Conservation (phyloP, 352 stramenopile species). For the Phytophthora megakarya region DNA sequence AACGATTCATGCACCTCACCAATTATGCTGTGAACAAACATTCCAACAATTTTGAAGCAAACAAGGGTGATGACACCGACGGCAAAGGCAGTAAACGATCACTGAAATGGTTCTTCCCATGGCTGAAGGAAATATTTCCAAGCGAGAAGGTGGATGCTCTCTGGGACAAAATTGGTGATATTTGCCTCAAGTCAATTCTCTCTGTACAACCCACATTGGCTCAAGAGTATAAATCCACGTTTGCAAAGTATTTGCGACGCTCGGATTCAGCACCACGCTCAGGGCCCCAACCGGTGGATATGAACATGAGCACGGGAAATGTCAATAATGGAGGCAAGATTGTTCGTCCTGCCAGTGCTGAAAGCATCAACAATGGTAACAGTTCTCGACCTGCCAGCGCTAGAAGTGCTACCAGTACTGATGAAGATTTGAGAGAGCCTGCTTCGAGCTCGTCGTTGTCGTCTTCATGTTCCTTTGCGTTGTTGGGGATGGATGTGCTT, state of each 20-base stretch:
- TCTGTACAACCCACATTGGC: conserved; percentile 92
- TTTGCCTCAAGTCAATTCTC: conserved; percentile 94
- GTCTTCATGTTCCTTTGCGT: conserved; percentile 86
- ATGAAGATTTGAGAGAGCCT: conserved; percentile 1
- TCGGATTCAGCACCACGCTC: conserved; percentile 45
- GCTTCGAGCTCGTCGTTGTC: conserved; percentile 12
- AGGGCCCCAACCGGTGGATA: conserved; percentile 9
- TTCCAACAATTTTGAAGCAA: conserved; percentile 85
- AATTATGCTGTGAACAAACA: conserved; percentile 94
- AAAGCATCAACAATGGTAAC: conserved; percentile 5
- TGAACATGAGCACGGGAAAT: neutral
- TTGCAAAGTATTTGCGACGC: conserved; percentile 82
- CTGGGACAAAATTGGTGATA: conserved; percentile 93
- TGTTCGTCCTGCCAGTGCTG: conserved; percentile 28
- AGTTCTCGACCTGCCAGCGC: conserved; percentile 30
- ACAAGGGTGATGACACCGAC: conserved; percentile 66
- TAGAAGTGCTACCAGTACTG: neutral
- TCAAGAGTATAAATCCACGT: conserved; percentile 92
- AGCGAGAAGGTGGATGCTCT: conserved; percentile 72
- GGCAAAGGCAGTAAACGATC: conserved; percentile 86
- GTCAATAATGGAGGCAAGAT: conserved; percentile 11
- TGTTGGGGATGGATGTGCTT: conserved; percentile 97
- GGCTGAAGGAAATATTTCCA: conserved; percentile 75
- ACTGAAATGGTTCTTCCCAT: conserved; percentile 93
- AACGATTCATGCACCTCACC: conserved; percentile 92